Evolutionary conservation across 1,139 yeast genomes (phyloP).

Genomic region (Taiozyma sp.): DNA sequence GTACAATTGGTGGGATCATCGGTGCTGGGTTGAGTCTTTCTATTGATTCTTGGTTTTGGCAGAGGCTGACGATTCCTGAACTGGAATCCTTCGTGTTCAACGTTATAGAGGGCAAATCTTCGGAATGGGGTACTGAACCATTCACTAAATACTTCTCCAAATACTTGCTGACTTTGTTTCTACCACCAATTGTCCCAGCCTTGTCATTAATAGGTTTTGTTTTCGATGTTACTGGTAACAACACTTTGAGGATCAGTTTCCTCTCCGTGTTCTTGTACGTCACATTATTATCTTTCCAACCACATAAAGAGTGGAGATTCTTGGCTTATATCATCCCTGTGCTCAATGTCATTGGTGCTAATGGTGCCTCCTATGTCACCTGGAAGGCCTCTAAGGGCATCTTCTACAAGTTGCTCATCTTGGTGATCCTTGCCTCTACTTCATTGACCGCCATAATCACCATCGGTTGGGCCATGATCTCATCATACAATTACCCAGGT

Average conservation of each 20-base stretch:
- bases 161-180: constrained; percentile 48
- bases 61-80: constrained; percentile 56
- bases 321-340: constrained; percentile 73
- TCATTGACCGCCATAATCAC: constrained; percentile 39
- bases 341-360: constrained; percentile 59
- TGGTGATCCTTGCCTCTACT: constrained; percentile 30
- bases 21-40: constrained; percentile 48
- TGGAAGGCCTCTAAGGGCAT: constrained; percentile 30
- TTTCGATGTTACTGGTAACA: constrained; percentile 30
- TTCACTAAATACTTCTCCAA: constrained; percentile 58
- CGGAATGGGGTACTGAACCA: constrained; percentile 86
- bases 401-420: constrained; percentile 28
- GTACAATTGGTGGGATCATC: constrained; percentile 46
- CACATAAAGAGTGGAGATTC: constrained; percentile 95
- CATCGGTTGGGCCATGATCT: constrained; percentile 50
- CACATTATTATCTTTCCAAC: constrained; percentile 66
- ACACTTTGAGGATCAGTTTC: constrained; percentile 34
- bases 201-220: constrained; percentile 32
- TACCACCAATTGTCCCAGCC: constrained; percentile 58
- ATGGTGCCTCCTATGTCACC: constrained; percentile 47
- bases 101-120: constrained; percentile 65
- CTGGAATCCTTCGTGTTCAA: constrained; percentile 67
- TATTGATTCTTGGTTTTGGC: constrained; percentile 83
- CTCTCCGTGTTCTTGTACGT: constrained; percentile 52
- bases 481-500: constrained; percentile 85